Evolutionary conservation across 2,329 filamentous ascomycete genomes (phyloP), one percentile per base, ranked within the genome.

Genomic region (Alternaria solani): DNA sequence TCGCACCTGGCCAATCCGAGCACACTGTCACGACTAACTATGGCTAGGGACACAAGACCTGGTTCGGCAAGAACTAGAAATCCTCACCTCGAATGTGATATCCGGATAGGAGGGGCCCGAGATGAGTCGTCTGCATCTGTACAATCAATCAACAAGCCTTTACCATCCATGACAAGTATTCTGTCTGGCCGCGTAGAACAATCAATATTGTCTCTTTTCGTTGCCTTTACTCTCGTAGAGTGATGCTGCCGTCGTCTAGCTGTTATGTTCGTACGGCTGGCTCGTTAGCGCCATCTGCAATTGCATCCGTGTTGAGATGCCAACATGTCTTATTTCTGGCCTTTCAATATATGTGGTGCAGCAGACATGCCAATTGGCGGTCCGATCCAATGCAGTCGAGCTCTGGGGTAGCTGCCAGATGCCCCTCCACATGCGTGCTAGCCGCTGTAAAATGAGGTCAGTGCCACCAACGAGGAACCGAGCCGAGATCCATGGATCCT

Each of bases 31-130:
- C 9, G 36, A 16, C 49, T 56, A 36, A 67, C 63, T 39, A 61
- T 49, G 11, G 14, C 51, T 16, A 81, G 65, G 91, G 91, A 74
- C 87, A 94, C 85, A 94, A 93, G 87, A 92, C 89, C 64, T 93
- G 89, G 88, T 91, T 70, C 44, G 71, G 75, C 64, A 77, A 79
- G 71, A 75, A 75, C 67, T 78, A 78, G 64, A 53, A 25, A 14
- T 36, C 16, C 51, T 23, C 44, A 49, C 7, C 14, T 59, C 49
- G 23, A 55, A 52, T 30, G 55, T 55, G 49, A 55, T 51, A 60
- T 44, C 25, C 47, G 44, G 39, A 42, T 57, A 20, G 55, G 59
- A 57, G 57, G 53, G 52, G 55, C 54, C 20, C 52, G 48, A 55
- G 64, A 61, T 62, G 56, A 60, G 62, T 58, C 62, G 60, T 59